phyloP scores from a whole-genome alignment of 495 filamentous ascomycete species.

The Bombardia bombarda region DNA sequence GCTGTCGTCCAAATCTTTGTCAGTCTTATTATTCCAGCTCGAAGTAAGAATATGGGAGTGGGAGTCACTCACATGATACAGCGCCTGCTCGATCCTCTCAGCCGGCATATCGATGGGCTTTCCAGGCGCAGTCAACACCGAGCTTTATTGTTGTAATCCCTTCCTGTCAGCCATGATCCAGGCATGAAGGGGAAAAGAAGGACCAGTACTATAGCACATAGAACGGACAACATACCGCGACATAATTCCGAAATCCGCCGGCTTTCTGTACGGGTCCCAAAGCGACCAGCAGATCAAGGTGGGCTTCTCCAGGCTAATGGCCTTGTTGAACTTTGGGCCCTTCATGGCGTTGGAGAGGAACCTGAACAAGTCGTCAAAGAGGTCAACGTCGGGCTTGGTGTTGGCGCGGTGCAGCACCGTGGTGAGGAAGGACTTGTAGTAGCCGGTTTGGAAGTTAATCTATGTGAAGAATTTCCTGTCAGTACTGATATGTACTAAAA shows the following conservation, averaged over 20 bases:
- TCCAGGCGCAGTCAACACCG: conserved; percentile 1
- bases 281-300: background rate
- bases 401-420: too few species aligned
- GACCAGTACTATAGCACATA: background rate
- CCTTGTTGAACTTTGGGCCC: background rate
- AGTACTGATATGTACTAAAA: too few species aligned
- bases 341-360: too few species aligned
- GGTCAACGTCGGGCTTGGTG: too few species aligned
- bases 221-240: background rate
- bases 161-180: background rate
- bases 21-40: background rate
- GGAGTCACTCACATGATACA: conserved; percentile 6
- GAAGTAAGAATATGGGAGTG: too few species aligned
- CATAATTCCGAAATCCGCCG: background rate
- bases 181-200: background rate
- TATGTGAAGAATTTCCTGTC: too few species aligned
- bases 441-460: too few species aligned
- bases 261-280: background rate
- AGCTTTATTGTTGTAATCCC: conserved; percentile 3
- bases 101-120: conserved; percentile 3
- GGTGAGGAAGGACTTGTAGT: too few species aligned
- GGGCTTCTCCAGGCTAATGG: background rate
- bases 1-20: background rate
- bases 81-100: conserved; percentile 4
- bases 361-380: too few species aligned